Evolutionary conservation across 306 rosid species (phyloP).

Genomic region (Rosa persica): DNA sequence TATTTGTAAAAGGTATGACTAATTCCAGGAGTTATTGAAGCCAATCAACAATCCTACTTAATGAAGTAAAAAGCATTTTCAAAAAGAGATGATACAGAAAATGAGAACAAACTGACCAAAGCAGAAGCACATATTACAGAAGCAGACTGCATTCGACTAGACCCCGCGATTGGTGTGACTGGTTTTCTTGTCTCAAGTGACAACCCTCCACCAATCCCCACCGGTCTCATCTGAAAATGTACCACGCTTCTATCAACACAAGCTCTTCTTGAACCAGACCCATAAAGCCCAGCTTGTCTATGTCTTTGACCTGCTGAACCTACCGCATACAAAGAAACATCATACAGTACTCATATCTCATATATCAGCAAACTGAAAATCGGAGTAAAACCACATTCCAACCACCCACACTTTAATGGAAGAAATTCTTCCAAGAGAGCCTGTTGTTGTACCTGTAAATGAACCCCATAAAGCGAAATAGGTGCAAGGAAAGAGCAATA

Average conservation of each 20-base stretch:
- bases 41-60: background rate
- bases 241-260: constrained; percentile 30
- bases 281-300: constrained; percentile 11
- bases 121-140: constrained; percentile 44
- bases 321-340: background rate
- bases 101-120: constrained; percentile 43
- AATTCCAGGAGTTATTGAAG: background rate
- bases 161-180: background rate
- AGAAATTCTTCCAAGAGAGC: background rate
- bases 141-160: constrained; percentile 31
- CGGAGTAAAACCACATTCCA: background rate
- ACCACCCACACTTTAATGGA: background rate
- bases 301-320: constrained; percentile 17
- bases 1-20: background rate
- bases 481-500: background rate
- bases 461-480: background rate
- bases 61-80: background rate
- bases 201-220: constrained; percentile 10
- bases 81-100: constrained; percentile 7
- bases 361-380: background rate
- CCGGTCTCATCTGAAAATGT: constrained; percentile 21
- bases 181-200: constrained; percentile 17
- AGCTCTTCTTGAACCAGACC: constrained; percentile 32
- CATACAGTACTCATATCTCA: constrained; percentile 8
- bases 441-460: background rate